These are phyloP conservation scores for Metschnikowia santaceciliae DNA, from an alignment of 805 yeast genomes.

Conservation along the genomic window DNA sequence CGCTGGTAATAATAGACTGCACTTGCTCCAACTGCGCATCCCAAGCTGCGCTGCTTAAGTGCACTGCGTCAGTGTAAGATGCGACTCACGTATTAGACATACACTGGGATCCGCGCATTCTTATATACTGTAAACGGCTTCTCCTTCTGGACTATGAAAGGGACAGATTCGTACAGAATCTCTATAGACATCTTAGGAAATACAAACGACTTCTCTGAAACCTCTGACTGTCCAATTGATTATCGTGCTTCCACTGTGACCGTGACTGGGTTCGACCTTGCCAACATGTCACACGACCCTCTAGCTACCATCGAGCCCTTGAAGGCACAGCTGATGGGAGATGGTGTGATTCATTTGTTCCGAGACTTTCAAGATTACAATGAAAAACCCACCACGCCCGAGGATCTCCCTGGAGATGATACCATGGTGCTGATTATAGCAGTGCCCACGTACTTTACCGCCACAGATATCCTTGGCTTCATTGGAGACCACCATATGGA, in stretches of 20 bases:
- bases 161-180: slow-evolving; percentile 40
- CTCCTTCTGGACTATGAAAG: slow-evolving; percentile 27
- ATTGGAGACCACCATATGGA: slow-evolving; percentile 60
- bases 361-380: slow-evolving; percentile 39
- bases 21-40: neutral
- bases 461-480: slow-evolving; percentile 78
- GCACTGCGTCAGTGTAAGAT: neutral
- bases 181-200: slow-evolving; percentile 22
- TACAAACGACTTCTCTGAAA: neutral
- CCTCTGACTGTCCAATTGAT: slow-evolving; percentile 16
- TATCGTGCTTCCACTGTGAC: slow-evolving; percentile 31
- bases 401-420: slow-evolving; percentile 42
- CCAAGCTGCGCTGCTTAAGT: too few species aligned
- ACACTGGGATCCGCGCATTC: neutral
- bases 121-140: neutral
- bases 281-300: slow-evolving; percentile 7
- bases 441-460: slow-evolving; percentile 82
- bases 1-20: neutral
- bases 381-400: neutral
- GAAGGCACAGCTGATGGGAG: slow-evolving; percentile 62
- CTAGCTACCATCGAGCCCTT: slow-evolving; percentile 39
- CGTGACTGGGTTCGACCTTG: slow-evolving; percentile 17
- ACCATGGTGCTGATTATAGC: slow-evolving; percentile 78
- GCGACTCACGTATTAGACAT: neutral
- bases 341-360: slow-evolving; percentile 69